Conservation (phyloP, 192 early-diverging fungal genomes). For the Helicostylum pulchrum region DNA sequence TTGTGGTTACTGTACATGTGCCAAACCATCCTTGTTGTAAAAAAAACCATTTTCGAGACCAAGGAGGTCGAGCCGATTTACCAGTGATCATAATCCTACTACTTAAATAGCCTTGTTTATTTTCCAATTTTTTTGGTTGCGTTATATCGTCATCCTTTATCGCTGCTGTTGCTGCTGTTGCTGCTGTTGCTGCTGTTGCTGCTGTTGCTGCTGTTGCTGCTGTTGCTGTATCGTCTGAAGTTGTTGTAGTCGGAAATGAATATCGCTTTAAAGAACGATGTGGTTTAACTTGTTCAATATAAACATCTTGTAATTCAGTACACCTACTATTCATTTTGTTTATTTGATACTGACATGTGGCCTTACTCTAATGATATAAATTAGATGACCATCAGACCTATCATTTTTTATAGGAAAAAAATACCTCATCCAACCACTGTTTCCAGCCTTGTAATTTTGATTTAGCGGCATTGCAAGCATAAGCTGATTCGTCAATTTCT, state of each 20-base stretch:
- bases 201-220: no score
- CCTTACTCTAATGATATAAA: slow-evolving; percentile 28
- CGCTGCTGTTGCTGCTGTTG: not conserved
- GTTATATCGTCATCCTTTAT: no score
- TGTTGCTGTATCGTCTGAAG: not conserved
- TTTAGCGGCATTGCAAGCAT: slow-evolving; percentile 33
- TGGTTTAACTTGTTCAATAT: slow-evolving; percentile 19
- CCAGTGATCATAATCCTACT: slow-evolving; percentile 36
- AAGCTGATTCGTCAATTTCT: slow-evolving; percentile 31
- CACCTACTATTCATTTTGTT: slow-evolving; percentile 24
- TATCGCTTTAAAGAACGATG: slow-evolving; percentile 27
- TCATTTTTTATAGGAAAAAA: not conserved
- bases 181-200: no score
- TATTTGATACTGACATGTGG: slow-evolving; percentile 30
- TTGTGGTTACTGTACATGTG: slow-evolving; percentile 40
- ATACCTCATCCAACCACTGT: slow-evolving; percentile 37
- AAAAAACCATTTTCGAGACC: slow-evolving; percentile 61
- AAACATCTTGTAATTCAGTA: slow-evolving; percentile 27
- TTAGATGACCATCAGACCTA: not conserved
- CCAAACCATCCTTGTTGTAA: slow-evolving; percentile 59
- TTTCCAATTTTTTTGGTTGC: no score
- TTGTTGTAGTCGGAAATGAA: not conserved
- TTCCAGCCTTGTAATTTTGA: slow-evolving; percentile 37
- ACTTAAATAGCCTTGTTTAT: slow-evolving; percentile 69
- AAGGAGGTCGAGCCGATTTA: slow-evolving; percentile 42